Evolutionary conservation across 2,329 filamentous ascomycete species (phyloP).

Genomic region (Cucurbitaria berberidis): DNA sequence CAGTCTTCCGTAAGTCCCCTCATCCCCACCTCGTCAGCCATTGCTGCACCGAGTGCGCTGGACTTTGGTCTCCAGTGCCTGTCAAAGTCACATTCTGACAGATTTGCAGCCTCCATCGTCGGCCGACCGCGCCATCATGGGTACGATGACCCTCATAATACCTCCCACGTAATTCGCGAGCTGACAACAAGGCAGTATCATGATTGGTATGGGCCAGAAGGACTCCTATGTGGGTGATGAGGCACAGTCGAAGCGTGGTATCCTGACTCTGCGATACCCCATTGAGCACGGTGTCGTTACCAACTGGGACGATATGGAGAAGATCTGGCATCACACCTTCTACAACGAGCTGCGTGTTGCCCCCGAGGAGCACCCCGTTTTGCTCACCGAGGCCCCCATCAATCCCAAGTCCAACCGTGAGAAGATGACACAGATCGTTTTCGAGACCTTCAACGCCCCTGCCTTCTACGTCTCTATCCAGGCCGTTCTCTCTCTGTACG

Average conservation of each 20-base stretch:
- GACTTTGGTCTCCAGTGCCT: slow-evolving; percentile 2
- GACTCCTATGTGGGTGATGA: slow-evolving; percentile 99
- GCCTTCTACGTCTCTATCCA: slow-evolving; percentile 99
- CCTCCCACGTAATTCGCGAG: slow-evolving; percentile 30
- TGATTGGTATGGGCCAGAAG: slow-evolving; percentile 99
- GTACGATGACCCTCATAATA: slow-evolving; percentile 64
- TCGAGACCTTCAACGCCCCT: slow-evolving; percentile 99
- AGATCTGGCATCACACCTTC: slow-evolving; percentile 99
- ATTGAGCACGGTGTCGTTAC: slow-evolving; percentile 99
- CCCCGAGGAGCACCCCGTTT: slow-evolving; percentile 99
- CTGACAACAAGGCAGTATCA: slow-evolving; percentile 75
- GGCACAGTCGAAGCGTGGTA: slow-evolving; percentile 99
- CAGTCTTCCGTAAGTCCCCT: slow-evolving; percentile 95
- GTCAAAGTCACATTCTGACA: slow-evolving; percentile 37
- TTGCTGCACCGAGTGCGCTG: slow-evolving; percentile 18
- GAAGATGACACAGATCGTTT: slow-evolving; percentile 99
- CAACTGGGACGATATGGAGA: slow-evolving; percentile 99
- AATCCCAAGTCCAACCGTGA: slow-evolving; percentile 99
- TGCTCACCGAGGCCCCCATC: slow-evolving; percentile 99
- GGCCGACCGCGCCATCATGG: slow-evolving; percentile 99
- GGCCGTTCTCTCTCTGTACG: slow-evolving; percentile 98
- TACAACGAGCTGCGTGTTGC: slow-evolving; percentile 99
- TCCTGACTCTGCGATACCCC: slow-evolving; percentile 98
- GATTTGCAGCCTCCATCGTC: slow-evolving; percentile 86
- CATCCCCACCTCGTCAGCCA: slow-evolving; percentile 10